Evolutionary conservation across 371 early-diverging fungal genomes (phyloP), one percentile per base, ranked within the genome.

Genomic region (Scutellospora calospora): DNA sequence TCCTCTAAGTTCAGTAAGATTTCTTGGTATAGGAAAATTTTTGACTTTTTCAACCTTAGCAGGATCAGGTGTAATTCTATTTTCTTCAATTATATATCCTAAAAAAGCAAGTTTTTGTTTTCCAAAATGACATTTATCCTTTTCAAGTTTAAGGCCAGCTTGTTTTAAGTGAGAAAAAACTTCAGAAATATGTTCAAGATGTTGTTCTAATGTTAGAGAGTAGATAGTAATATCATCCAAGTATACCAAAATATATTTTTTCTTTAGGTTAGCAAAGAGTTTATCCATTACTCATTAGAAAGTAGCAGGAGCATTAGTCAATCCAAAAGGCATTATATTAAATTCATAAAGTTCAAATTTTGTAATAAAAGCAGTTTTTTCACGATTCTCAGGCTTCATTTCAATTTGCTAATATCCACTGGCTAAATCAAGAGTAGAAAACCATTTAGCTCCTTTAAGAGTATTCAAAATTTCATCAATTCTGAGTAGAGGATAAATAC

Each of bases 171-270:
- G 0, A 6, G n/a, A 0, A 3, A 90, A 84, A 0, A 90, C 81
- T 54, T 14, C 0, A 25, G 72, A 33, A 0, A 90, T 45, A 66
- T 88, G 87, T 5, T 76, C 27, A 1, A 83, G 6, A 81, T 90
- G 89, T 25, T 86, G 87, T 20, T 87, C 84, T 18, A 52, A n/a
- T 8, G 83, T 85, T 12, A 84, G 68, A 16, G 87, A 87, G 68
- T 84, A 92, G 27, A 94, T 89, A 0, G 92, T 75, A 1, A 92
- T 89, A 77, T 92, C 89, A 76, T 94, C 91, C 0, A 93, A 62
- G 49, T 89, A 93, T 3, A 89, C 84, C 0, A 89, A 60, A 0
- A 84, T 83, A 33, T 29, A 63, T 31, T 9, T 81, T 55, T 0
- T 83, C n/a, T 0, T 92, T 76, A 0, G 91, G 0, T 85, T 83